Base-by-base conservation (phyloP, 148 eudicot genomes). In the Vaccinium myrtillus region DNA sequence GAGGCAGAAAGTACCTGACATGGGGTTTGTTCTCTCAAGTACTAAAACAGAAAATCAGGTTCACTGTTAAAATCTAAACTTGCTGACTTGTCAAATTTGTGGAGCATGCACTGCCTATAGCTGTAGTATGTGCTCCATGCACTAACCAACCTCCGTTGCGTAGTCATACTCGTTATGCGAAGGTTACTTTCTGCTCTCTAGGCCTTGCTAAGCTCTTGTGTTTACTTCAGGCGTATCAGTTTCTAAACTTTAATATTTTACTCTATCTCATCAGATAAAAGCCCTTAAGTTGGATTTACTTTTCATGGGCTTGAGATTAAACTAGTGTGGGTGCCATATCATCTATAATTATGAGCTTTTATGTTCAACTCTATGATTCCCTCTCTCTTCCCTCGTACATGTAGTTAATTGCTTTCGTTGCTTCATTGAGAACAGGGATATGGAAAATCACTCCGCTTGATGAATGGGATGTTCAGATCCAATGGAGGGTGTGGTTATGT, bases 401-500 rank as follows among this genome's bases (percentile, higher is more conserved):
- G 30, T 53, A 16, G 50, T 16, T 79, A 32, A 18, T 55, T 1
- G 2, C 49, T 15, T 79, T 55, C 14, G 61, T 79, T 79, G 78
- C 32, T 32, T 21, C 21, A 2, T 84, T 75, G n/a, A 13, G 71
- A 23, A 63, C 70, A 95, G 98, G 98, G 98, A 59, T 90, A 93
- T 85, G 98, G 94, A 8, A 93, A 90, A 87, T 88, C 92, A 67
- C 91, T 95, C 18, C 91, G 94, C 97, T 87, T 91, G 78, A 95
- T 93, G 94, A 91, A 95, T 55, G 98, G 98, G 83, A 89, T 95
- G 94, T 95, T 95, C 86, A 87, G 95, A 86, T 63, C 94, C 27
- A 95, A 95, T 86, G 98, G 97, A 53, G 91, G 91, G 6, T 93
- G 98, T 85, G 98, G 98, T 53, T 95, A 93, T 88, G 92, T 93